Base-by-base conservation (phyloP, 805 yeast species). In the Clavispora asparagi region DNA sequence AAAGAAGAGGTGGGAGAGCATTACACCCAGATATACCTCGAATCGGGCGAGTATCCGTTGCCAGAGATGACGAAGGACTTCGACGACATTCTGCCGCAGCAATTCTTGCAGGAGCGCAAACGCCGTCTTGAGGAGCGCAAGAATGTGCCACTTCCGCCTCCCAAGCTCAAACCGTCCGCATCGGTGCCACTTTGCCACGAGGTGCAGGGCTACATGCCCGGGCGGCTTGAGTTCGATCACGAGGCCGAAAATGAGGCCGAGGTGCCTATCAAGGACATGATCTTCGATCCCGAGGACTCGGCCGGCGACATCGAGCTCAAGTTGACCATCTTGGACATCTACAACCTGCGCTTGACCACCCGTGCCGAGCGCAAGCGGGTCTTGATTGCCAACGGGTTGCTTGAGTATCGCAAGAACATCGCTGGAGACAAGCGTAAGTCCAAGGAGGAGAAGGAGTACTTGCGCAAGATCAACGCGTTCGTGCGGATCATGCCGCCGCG, bases 221-320 rank as follows among this genome's bases (percentile, higher is more conserved):
- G 98, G 38, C 81, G 99, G 59, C 71, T 94, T 50, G 99, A 94
- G 64, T 94, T 94, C 64, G 99, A 94, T 59, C 88, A 85, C 48
- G 99, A 94, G 63, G 90, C 87, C 35, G 99, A 94, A 62, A 94
- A 94, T 58, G 99, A 94, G 46, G 98, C 99, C 0, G 99, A 94
- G 65, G 75, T 85, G 46, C 83, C 94, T 0, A 88, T 94, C 16
- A 94, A 94, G 61, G 99, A 94, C 62, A 88, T 94, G 95, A 78
- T 85, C 1, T 94, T 95, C 60, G 98, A 94, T 57, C 87, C 92
- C 0, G 98, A 92, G 43, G 99, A 94, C 59, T 82, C 83, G 45
- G 81, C 85, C 19, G 82, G 84, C 37, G 99, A 94, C 62, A 85
- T 92, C 40, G 96, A 94, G 60, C 76, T 94, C 61, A 94, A 94